Evolutionary conservation across 768 basidiomycete genomes (phyloP), one percentile per base, ranked within the genome.

Genomic region (Boletus coccyginus): DNA sequence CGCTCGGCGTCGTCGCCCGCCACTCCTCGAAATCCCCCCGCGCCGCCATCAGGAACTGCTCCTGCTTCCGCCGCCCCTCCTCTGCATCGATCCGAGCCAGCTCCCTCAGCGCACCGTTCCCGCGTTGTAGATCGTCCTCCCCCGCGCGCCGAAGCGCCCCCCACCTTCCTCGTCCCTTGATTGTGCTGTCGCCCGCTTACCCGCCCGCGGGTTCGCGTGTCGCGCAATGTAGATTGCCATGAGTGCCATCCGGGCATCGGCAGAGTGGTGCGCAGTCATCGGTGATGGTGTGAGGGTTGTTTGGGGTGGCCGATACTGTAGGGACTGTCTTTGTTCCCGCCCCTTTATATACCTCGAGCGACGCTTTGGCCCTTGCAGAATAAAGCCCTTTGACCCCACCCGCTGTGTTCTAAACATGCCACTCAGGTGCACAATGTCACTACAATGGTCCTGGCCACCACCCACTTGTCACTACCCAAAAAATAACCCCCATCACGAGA

Each of bases 241-340:
- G 38, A 74, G 53, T 29, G 75, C 73, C 45, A 66, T 60, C 36
- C 70, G 67, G 17, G 73, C 73, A 56, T 74, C 75, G 35, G 73
- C 68, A 49, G 75, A 63, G 50, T 74, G 62, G 41, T 55, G 59
- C 33, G 55, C 55, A 44, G 60, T 52, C 66, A 66, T 64, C 7
- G 32, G 21, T 27, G n/a, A 10, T 39, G 11, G 13, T 35, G 24
- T 39, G 46, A 33, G 36, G 31, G 31, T 50, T 16, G 17, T 46
- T 36, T 38, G 33, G 11, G 27, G 43, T 49, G 52, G 46, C 50
- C 43, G n/a, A 41, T 45, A 49, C 33, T 42, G 33, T 17, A 33
- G 27, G 6, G 21, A 12, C 5, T 29, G 42, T 46, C 19, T 44
- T 43, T 63, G 41, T 32, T 36, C 32, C 43, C 17, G 27, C 38